Evolutionary conservation across 2,329 filamentous ascomycete species (phyloP).

Genomic region (Talaromyces islandicus): DNA sequence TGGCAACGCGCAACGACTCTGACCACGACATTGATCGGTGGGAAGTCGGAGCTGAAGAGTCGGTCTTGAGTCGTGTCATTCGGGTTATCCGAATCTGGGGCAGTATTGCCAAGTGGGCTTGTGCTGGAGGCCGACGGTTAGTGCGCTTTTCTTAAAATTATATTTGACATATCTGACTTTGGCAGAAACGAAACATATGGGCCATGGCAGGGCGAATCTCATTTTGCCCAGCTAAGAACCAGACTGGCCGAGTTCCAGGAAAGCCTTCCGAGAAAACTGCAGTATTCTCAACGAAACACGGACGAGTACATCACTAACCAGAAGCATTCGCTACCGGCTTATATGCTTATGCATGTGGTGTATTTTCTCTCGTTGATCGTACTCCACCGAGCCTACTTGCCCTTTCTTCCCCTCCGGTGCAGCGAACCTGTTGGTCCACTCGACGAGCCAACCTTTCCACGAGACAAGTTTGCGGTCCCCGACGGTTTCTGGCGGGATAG

Average conservation of each 20-base stretch:
- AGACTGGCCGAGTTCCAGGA: constrained; percentile 46
- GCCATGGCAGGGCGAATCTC: constrained; percentile 49
- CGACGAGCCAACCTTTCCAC: constrained; percentile 43
- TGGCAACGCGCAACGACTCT: constrained; percentile 33
- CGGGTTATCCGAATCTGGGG: constrained; percentile 51
- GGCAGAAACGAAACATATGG: constrained; percentile 42
- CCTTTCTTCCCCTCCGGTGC: constrained; percentile 47
- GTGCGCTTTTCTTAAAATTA: background rate
- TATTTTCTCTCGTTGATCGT: constrained; percentile 51
- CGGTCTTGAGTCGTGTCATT: constrained; percentile 50
- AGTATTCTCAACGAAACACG: constrained; percentile 47
- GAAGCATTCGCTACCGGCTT: constrained; percentile 46
- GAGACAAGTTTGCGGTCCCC: constrained; percentile 38
- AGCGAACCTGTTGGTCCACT: constrained; percentile 47
- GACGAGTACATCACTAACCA: constrained; percentile 47
- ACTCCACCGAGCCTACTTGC: constrained; percentile 51
- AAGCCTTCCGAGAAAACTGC: constrained; percentile 46
- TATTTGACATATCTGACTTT: background rate
- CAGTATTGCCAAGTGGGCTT: constrained; percentile 52
- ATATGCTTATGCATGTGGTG: constrained; percentile 50
- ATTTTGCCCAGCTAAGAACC: constrained; percentile 42
- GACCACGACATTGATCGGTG: constrained; percentile 45
- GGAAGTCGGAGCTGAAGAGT: constrained; percentile 49
- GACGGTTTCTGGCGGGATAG: constrained; percentile 51
- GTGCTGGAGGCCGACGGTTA: constrained; percentile 48